A percentile compares a stretch with the other conserved stretches of the same genome.
Conservation (phyloP, 148 eudicot species). For the Vaccinium darrowii region DNA sequence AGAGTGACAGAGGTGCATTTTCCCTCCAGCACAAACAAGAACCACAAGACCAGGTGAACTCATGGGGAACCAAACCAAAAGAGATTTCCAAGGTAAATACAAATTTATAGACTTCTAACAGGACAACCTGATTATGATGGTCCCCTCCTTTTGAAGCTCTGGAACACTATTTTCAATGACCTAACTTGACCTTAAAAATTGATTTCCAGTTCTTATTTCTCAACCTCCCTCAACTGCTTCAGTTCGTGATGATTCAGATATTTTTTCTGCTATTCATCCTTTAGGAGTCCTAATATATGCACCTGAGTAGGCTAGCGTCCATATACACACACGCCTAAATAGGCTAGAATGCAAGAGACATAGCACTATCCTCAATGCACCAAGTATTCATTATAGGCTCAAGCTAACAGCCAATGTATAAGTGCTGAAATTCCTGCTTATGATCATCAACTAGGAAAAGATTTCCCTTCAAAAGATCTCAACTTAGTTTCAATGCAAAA, state of each 20-base stretch:
- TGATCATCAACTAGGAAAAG: background rate
- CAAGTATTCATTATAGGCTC: background rate
- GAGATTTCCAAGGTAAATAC: background rate
- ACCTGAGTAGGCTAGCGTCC: background rate
- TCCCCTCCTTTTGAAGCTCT: background rate
- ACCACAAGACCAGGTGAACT: background rate
- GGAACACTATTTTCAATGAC: background rate
- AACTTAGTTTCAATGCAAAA: background rate
- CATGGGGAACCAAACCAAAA: background rate
- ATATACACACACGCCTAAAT: background rate
- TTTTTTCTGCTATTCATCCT: background rate
- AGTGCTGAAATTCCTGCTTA: background rate
- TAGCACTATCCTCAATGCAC: background rate
- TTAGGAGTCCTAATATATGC: background rate
- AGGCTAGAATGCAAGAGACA: background rate
- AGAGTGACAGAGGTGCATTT: background rate
- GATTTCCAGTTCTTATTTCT: background rate
- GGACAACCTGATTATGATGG: background rate
- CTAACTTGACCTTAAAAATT: background rate
- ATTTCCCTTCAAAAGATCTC: background rate
- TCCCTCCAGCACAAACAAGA: conserved; percentile 11
- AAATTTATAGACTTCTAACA: background rate
- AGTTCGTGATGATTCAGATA: background rate
- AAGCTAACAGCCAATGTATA: background rate
- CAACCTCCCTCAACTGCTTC: conserved; percentile 5